Percentiles rank a stretch among this genome's conserved stretches.
phyloP scores from a whole-genome alignment of 768 basidiomycete species.

The Boletus pseudopeckii region DNA sequence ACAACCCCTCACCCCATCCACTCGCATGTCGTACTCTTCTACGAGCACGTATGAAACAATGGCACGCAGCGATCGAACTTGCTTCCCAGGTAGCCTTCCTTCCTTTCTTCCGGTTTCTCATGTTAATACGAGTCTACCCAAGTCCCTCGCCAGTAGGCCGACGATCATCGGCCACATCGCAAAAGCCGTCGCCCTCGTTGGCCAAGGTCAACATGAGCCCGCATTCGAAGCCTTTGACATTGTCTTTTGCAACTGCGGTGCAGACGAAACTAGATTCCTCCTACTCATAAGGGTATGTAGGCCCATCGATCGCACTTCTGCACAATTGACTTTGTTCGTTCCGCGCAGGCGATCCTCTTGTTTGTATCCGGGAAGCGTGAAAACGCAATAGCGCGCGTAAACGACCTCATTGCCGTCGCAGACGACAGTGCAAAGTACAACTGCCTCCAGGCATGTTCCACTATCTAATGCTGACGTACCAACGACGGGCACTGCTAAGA shows the following conservation, averaged over 20 bases:
- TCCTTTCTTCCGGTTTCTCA: not conserved
- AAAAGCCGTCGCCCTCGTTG: not conserved
- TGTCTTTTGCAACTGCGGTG: not conserved
- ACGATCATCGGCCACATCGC: not conserved
- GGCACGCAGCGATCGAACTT: not conserved
- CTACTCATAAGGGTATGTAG: not conserved
- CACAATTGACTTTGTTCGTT: not conserved
- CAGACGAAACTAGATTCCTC: not conserved
- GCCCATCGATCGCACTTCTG: too few relatives aligned
- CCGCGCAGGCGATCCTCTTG: not conserved
- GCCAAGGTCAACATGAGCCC: not conserved
- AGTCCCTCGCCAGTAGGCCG: not conserved
- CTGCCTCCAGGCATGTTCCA: not conserved
- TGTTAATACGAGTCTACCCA: not conserved
- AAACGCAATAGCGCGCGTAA: not conserved
- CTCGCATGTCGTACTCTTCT: constrained; percentile 3
- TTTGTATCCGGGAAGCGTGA: not conserved
- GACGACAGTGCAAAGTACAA: too few relatives aligned
- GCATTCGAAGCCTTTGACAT: not conserved
- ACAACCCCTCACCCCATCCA: not conserved
- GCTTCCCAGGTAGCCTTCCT: not conserved
- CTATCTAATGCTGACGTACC: too few relatives aligned
- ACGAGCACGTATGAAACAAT: not conserved
- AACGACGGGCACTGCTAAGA: not conserved
- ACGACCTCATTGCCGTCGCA: too few relatives aligned